Evolutionary conservation across 176 grass and related monocot genomes (phyloP), one percentile per base, ranked within the genome.

Genomic region (Aegilops bicornis): DNA sequence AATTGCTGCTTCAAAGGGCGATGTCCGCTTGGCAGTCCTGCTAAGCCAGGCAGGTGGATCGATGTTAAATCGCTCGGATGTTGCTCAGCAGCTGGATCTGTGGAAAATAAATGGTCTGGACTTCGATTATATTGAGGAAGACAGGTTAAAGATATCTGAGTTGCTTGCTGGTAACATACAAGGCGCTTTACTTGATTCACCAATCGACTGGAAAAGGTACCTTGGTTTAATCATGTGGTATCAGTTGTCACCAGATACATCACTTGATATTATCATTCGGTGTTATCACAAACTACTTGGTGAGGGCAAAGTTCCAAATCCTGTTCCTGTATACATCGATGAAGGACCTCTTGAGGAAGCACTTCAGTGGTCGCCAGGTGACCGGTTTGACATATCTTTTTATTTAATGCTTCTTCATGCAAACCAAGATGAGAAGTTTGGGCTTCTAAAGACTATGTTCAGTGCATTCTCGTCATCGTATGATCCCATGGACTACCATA

Each of bases 341-440:
- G 96, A 98, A 93, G 93, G 93, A 62, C 93, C 91, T 60, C 88
- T 93, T 72, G 93, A 95, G 83, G 93, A 92, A 73, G 76, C 79
- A 78, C 77, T 89, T 64, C 83, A 92, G 66, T 90, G 84, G 88
- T 87, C 78, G 31, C 76, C 92, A 75, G 96, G 91, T 79, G 93
- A 96, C 54, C 87, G 83, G 17, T 91, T 89, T 40, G 93, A 98
- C 86, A 91, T 98, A 68, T 90, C 91, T 50, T 98, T 92, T 89
- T 98, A 94, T 87, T 78, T 98, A 82, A 98, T 98, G 92, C 92
- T 98, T 76, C 96, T 98, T 88, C 93, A 94, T 91, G 92, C 91
- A 84, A 92, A 94, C 78, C 82, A 87, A 72, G 88, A 80, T 13
- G 79, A 87, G 67, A 90, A 82, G 64, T 90, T 89, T 81, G 85